Conservation (phyloP, 768 basidiomycete genomes). For the Gymnopilus dilepis region DNA sequence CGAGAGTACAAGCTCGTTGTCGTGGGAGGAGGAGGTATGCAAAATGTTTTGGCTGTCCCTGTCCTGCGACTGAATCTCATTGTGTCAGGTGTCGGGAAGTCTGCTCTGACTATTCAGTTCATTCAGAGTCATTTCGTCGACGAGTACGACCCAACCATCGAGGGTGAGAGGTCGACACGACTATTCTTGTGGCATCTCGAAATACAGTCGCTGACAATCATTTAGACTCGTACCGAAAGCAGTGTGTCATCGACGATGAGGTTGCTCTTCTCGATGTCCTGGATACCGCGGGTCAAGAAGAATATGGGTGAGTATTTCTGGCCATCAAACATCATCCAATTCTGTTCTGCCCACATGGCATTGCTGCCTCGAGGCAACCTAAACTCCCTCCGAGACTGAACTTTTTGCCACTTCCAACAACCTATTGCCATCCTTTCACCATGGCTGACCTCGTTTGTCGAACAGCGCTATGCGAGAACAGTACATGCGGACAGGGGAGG, state of each 20-base stretch:
- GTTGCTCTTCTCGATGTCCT: constrained; percentile 96
- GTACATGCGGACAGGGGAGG: constrained; percentile 98
- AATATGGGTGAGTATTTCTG: constrained; percentile 79
- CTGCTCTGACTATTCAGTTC: constrained; percentile 96
- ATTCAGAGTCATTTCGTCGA: constrained; percentile 95
- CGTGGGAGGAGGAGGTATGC: constrained; percentile 89
- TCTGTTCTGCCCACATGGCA: constrained; percentile 19
- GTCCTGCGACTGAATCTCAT: not conserved
- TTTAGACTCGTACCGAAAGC: constrained; percentile 94
- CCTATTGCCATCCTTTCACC: not conserved
- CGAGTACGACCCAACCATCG: constrained; percentile 95
- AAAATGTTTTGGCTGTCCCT: not conserved
- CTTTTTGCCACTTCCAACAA: not conserved
- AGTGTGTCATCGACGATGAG: constrained; percentile 97
- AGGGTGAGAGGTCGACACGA: constrained; percentile 57
- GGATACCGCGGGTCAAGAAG: constrained; percentile 97
- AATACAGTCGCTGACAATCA: constrained; percentile 9
- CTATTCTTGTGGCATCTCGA: not conserved
- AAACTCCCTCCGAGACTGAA: not conserved
- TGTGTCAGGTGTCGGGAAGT: constrained; percentile 61
- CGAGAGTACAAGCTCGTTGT: constrained; percentile 99
- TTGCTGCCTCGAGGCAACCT: constrained; percentile 29
- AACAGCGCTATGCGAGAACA: constrained; percentile 96
- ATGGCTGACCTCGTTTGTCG: not conserved
- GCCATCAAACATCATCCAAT: constrained; percentile 15